Evolutionary conservation across 148 eudicot species (phyloP).

Genomic region (Chenopodium quinoa): DNA sequence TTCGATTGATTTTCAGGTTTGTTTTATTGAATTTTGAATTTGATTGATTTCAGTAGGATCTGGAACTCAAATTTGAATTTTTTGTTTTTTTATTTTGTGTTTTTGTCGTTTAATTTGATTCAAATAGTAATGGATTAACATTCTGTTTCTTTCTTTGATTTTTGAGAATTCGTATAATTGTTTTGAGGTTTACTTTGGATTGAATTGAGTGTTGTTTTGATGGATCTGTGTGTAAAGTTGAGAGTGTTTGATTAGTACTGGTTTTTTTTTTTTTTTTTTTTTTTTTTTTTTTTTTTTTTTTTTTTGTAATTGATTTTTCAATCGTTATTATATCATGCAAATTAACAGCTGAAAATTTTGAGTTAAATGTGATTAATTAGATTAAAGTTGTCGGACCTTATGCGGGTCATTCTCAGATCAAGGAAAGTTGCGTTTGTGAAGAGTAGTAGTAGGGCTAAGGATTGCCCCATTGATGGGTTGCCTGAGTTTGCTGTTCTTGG

Average conservation of each 20-base stretch:
- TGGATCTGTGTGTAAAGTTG: not conserved
- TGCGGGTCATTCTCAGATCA: constrained; percentile 75
- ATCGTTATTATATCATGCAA: not conserved
- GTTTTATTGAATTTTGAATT: constrained; percentile 4
- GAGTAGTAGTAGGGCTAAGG: constrained; percentile 67
- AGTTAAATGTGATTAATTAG: not conserved
- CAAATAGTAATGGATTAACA: not conserved
- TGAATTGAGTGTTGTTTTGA: not conserved
- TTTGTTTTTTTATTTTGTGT: not conserved
- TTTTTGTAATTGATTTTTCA: not conserved
- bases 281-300: not conserved
- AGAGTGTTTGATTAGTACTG: not conserved
- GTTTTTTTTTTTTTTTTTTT: not conserved
- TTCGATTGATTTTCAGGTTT: constrained; percentile 25
- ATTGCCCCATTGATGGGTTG: constrained; percentile 68
- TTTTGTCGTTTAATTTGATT: not conserved
- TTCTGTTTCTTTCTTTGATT: not conserved
- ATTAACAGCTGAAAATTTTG: not conserved
- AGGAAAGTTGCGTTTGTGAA: constrained; percentile 70
- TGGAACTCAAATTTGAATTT: not conserved
- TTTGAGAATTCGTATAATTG: not conserved
- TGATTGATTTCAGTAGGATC: constrained; percentile 1
- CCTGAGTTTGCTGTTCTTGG: constrained; percentile 95
- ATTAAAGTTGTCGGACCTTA: constrained; percentile 60
- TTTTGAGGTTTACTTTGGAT: constrained; percentile 4